Evolutionary conservation across 129 eudicot species (phyloP), one percentile per base, ranked within the genome.

Genomic region (Chrysanthemum seticuspe): DNA sequence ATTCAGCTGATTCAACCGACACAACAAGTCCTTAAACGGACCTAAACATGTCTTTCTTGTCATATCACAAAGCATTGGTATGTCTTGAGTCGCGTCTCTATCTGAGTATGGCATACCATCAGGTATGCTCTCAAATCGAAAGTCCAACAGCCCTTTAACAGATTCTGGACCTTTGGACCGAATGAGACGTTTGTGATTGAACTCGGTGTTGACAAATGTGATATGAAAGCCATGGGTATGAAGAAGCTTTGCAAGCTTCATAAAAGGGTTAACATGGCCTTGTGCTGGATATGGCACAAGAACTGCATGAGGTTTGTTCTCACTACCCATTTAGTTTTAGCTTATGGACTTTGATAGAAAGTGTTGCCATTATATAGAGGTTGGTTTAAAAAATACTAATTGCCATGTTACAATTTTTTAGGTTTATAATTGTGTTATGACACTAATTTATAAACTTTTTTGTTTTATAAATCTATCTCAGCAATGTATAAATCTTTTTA

Each of bases 121-220:
- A 0, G 91, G 87, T 6, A 88, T 88, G 13, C 87, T 83, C 75
- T 78, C 85, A 52, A 85, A 88, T 48, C 69, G 73, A 74, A 88
- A 88, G 23, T 76, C 88, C 0, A 65, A 65, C 49, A 83, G 60
- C 4, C 91, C 91, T 14, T 76, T 15, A 25, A 83, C 85, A 1
- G 84, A 81, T 0, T 88, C 82, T 0, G 84, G 78, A 0, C 95
- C 91, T 34, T 83, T 81, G 61, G 88, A 76, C 2, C 78, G 79
- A 29, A 88, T 69, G n/a, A 88, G 56, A 31, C 96, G 91, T 10
- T 71, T 65, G 78, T 83, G 88, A 52, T 88, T 88, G 70, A 78
- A 88, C 27, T 85, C 87, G n/a, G 95, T 85, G 87, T 85, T 83
- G 83, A 88, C 95, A 23, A 88, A 88, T 16, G 91, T 86, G 51